Evolutionary conservation across 163 green algal species (phyloP), one percentile per base, ranked within the genome.

Genomic region (Chlamydomonas reinhardtii): DNA sequence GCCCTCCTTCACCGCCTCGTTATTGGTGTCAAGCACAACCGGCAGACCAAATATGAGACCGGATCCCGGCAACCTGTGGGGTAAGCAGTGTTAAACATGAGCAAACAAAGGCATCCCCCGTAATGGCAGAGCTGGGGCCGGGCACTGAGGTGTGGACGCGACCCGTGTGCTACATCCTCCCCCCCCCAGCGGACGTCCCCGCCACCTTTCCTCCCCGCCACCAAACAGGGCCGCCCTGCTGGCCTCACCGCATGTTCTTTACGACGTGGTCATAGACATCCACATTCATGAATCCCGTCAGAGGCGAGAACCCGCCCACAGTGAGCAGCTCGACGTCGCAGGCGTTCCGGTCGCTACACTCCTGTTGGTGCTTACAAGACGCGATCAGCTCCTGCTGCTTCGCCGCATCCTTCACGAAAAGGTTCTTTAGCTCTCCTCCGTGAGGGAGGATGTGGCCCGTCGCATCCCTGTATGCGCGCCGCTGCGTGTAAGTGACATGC

Each of bases 301-400:
- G 87, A 0, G 94, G 94, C 27, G 92, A 95, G 81, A 97, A 97
- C 20, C 87, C 94, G 29, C 94, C 94, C 35, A 96, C 93, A 14
- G 89, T 87, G 27, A 97, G 90, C 31, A 97, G 92, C 89, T 97
- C 94, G 39, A 97, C 93, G 68, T 97, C 94, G 82, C 94, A 97
- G 2, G 94, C 94, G 83, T 96, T 95, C 32, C 93, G 89, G 69
- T 97, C 91, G 74, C 76, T 94, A 72, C 90, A 94, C 88, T 95
- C 92, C 66, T 94, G 89, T 34, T 82, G 84, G 74, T 91, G 89
- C 22, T 93, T 88, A 85, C 91, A 94, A 24, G 79, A 89, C n/a
- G 85, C 90, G 22, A 93, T 78, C 80, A 96, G 83, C 0, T 81
- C 80, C 22, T 64, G 27, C 43, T 87, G 66, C 62, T 90, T 37